These are phyloP conservation scores for Eucalyptus cloeziana DNA, from an alignment of 345 rosid genomes.

Conservation along the genomic window DNA sequence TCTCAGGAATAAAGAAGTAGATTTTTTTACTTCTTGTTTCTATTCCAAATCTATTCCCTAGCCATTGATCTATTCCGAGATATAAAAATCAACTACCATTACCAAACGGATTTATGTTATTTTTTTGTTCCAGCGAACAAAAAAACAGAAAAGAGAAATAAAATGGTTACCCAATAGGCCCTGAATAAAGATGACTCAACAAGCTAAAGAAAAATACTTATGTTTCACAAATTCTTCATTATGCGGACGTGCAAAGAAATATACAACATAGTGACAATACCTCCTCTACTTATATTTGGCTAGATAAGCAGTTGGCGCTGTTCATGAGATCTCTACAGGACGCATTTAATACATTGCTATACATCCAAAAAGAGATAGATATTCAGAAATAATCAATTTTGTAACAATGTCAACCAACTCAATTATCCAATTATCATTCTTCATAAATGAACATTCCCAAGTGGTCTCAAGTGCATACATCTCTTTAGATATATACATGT, in stretches of 20 bases:
- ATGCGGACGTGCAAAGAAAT: neutral
- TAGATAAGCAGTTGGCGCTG: neutral
- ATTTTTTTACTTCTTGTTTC: too few relatives aligned
- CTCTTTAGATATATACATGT: neutral
- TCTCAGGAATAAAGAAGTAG: too few relatives aligned
- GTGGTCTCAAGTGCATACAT: neutral
- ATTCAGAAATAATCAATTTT: neutral
- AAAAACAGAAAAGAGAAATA: too few relatives aligned
- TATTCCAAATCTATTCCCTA: too few relatives aligned
- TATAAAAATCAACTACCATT: too few relatives aligned
- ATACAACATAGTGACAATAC: neutral
- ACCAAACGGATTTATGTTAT: too few relatives aligned
- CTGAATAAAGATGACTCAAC: neutral
- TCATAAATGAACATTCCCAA: neutral
- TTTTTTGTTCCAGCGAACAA: too few relatives aligned
- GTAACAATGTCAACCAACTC: neutral
- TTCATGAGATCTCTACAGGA: neutral
- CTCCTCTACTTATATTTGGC: neutral
- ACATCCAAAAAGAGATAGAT: neutral
- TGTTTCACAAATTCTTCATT: neutral
- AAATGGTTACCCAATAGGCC: too few relatives aligned
- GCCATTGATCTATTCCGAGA: too few relatives aligned
- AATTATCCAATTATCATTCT: neutral
- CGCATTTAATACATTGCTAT: neutral
- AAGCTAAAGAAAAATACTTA: neutral